Evolutionary conservation across 2,329 filamentous ascomycete genomes (phyloP), one percentile per base, ranked within the genome.

Genomic region (Gnomoniopsis smithogilvyi): DNA sequence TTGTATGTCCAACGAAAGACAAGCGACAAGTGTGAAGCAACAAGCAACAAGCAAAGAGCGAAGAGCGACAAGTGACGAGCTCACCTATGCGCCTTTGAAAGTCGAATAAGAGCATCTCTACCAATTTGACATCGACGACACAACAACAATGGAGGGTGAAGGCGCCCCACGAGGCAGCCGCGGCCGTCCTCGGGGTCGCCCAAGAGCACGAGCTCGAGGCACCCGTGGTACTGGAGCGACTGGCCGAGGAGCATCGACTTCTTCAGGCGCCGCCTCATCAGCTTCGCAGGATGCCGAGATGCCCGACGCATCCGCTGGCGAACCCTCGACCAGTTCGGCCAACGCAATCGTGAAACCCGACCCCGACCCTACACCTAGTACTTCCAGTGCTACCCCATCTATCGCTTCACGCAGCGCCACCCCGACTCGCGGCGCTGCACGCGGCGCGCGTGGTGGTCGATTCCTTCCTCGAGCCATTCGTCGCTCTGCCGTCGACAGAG

Each of bases 391-490:
- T 3, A 54, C 56, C 21, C 33, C 61, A 30, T 38, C 56, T 8
- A 38, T 56, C 15, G 50, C 59, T 10, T 30, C 58, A 4, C 50
- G 52, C 21, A 56, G 49, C 30, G 41, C 43, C 21, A 34, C 55
- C 4, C 41, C 64, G 1, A 48, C 65, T 3, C 53, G 58, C 30
- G 60, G 58, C 43, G 63, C 63, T 24, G 53, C 45, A 6, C 30
- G 55, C 54, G 6, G 63, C 60, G 33, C 63, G 60, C 45, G 53
- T 41, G 46, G 21, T 19, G 53, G 54, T 11, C 70, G 68, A 17
- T 69, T 74, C 54, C 69, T 69, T 38, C 73, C 73, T 7, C 73
- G 71, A 56, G 69, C 62, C 2, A 65, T 73, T 19, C 68, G 72
- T 22, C 64, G 72, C 15, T 67, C 67, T 26, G 68, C 73, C 52